Evolutionary conservation across 345 rosid genomes (phyloP), one percentile per base, ranked within the genome.

Genomic region (Aegle marmelos): DNA sequence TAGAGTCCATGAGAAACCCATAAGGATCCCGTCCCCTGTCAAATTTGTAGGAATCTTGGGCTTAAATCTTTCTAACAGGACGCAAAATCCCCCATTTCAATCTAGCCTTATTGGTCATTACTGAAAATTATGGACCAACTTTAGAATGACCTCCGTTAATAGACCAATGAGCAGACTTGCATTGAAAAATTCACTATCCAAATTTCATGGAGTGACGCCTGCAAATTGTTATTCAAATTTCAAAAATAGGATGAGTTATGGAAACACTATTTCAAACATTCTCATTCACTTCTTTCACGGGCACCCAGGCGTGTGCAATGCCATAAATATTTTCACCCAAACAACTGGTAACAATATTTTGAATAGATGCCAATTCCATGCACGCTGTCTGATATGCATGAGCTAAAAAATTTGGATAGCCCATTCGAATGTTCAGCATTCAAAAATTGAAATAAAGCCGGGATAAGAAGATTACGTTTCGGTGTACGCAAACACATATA

Each of bases 271-370:
- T 62, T 62, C 67, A 37, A 34, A 66, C 45, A 36, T 34, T 68
- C 72, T 14, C 8, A 73, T 78, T 78, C 53, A 78, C 75, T 56
- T 63, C 30, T 68, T 31, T 79, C 83, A 62, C 75, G 68, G 8
- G 22, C 21, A 64, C 41, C 41, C 41, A 8, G 5, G 24, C 22
- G 7, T 7, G 36, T 14, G n/a, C n/a, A 8, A 65, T 1, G 27
- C 24, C 69, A 65, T 65, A 41, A 68, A 39, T 41, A 39, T 1
- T 24, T 28, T 7, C 14, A 68, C 21, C 71, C 34, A 75, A 75
- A 70, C 31, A 4, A 16, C 5, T 39, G 50, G 14, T 45, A 41
- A 7, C 59, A 70, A 70, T 8, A 53, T 70, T 70, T 10, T 50
- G 27, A 53, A 70, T 27, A 27, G 57, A 27, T 70, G 28, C 57